Evolutionary conservation across 306 rosid species (phyloP).

Genomic region (Calophaca sinica): DNA sequence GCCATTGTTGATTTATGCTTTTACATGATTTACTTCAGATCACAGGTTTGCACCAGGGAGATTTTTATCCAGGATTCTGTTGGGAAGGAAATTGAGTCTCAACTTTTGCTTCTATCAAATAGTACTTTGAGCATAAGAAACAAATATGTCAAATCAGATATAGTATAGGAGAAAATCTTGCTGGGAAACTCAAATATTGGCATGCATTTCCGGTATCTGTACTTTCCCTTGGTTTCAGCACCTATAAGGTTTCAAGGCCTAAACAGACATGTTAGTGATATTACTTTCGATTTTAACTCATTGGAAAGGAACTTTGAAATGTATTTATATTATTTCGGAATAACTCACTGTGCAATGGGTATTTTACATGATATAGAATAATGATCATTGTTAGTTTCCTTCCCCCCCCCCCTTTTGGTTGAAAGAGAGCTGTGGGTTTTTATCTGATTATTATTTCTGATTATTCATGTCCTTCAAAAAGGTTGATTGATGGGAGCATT

Average conservation of each 20-base stretch:
- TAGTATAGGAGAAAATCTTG: slow-evolving; percentile 58
- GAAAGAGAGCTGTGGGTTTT: too few species aligned
- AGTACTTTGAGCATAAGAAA: slow-evolving; percentile 59
- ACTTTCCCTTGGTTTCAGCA: slow-evolving; percentile 87
- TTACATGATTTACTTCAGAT: slow-evolving; percentile 34
- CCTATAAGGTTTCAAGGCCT: slow-evolving; percentile 63
- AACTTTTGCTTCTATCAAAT: too few species aligned
- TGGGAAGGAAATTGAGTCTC: slow-evolving; percentile 73
- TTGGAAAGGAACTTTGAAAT: neutral
- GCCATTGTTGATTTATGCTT: slow-evolving; percentile 33
- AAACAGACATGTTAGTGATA: slow-evolving; percentile 48
- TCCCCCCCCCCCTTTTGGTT: too few species aligned
- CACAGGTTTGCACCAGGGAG: slow-evolving; percentile 65
- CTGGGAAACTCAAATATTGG: slow-evolving; percentile 59
- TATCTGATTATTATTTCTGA: too few species aligned
- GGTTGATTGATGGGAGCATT: too few species aligned
- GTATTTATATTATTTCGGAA: neutral
- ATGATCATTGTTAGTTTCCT: neutral
- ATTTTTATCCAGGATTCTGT: slow-evolving; percentile 68
- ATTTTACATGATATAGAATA: neutral
- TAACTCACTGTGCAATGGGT: neutral
- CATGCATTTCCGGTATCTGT: slow-evolving; percentile 81
- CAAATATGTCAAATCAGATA: slow-evolving; percentile 61
- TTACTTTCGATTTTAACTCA: slow-evolving; percentile 34
- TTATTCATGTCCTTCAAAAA: too few species aligned